These are phyloP conservation scores for Globisporangium sylvaticum DNA, from an alignment of 352 stramenopile species.

Conservation along the genomic window DNA sequence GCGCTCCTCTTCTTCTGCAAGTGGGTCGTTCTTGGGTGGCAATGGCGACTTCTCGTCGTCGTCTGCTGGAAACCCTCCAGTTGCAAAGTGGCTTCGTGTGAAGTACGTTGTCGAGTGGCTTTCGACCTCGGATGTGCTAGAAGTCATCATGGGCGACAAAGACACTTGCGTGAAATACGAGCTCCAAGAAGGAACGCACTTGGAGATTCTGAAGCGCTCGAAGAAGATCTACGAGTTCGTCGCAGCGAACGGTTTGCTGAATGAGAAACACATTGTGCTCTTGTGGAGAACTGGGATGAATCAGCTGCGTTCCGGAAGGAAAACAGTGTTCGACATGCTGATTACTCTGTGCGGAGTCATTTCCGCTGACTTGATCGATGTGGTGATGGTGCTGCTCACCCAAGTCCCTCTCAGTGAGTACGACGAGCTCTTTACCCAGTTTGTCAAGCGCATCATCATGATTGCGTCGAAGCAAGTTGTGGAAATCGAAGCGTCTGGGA, in stretches of 20 bases:
- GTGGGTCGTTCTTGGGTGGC: conserved; percentile 14
- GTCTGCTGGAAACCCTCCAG: conserved; percentile 21
- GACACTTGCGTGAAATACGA: conserved; percentile 62
- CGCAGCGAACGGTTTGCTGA: conserved; percentile 48
- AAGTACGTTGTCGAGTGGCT: conserved; percentile 83
- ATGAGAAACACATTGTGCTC: conserved; percentile 60
- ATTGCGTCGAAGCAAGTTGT: conserved; percentile 71
- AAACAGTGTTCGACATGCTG: conserved; percentile 72
- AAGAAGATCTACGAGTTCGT: conserved; percentile 70
- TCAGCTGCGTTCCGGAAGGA: conserved; percentile 64
- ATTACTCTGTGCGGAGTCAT: conserved; percentile 61
- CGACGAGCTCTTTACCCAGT: conserved; percentile 72
- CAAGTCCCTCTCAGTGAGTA: conserved; percentile 70
- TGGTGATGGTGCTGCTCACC: conserved; percentile 67
- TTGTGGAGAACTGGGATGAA: conserved; percentile 73
- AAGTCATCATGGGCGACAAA: conserved; percentile 77
- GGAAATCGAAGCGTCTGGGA: conserved; percentile 56
- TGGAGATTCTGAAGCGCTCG: conserved; percentile 81
- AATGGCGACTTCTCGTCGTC: conserved; percentile 17
- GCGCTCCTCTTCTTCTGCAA: conserved; percentile 28
- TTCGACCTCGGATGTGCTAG: conserved; percentile 64
- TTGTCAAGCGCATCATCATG: conserved; percentile 72
- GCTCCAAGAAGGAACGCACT: conserved; percentile 70
- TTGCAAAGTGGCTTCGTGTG: conserved; percentile 67
- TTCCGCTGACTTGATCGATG: conserved; percentile 68